phyloP scores from a whole-genome alignment of 1,139 yeast genomes.

The Martiniozyma asiatica region DNA sequence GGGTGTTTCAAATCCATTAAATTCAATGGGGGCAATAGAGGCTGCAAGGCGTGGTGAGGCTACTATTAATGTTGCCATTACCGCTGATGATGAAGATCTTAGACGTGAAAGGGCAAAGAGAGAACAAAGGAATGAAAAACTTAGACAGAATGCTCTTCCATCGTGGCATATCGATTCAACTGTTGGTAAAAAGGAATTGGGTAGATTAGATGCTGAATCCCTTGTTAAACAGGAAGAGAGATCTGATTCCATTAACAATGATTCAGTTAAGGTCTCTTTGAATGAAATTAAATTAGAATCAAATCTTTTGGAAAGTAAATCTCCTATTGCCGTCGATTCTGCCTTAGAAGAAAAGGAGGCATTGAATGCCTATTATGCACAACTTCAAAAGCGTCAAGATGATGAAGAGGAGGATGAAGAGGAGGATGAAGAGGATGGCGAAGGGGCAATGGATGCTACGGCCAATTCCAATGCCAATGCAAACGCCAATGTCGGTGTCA shows the following conservation, averaged over 20 bases:
- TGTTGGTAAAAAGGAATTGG: conserved; percentile 52
- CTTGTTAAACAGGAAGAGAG: too few species aligned
- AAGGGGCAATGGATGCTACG: too few species aligned
- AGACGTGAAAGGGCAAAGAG: conserved; percentile 47
- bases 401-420: too few species aligned
- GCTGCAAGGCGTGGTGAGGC: conserved; percentile 42
- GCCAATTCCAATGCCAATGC: too few species aligned
- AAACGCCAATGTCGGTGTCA: too few species aligned
- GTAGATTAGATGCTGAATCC: conserved; percentile 34
- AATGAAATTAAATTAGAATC: conserved; percentile 1
- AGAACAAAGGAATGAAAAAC: conserved; percentile 56
- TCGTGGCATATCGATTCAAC: conserved; percentile 93
- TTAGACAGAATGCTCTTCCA: conserved; percentile 90
- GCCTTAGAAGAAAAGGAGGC: too few species aligned
- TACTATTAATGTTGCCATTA: conserved; percentile 79
- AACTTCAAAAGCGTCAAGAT: too few species aligned
- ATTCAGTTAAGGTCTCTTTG: not conserved
- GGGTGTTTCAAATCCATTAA: too few species aligned
- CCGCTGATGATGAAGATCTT: conserved; percentile 78
- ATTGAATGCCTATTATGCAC: too few species aligned
- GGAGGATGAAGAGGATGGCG: too few species aligned
- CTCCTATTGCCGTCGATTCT: too few species aligned
- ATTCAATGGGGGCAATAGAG: conserved; percentile 11
- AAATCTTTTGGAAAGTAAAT: not conserved
- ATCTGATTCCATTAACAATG: not conserved